Evolutionary conservation across 2,329 filamentous ascomycete genomes (phyloP).

Genomic region (Geoglossum cookeanum): DNA sequence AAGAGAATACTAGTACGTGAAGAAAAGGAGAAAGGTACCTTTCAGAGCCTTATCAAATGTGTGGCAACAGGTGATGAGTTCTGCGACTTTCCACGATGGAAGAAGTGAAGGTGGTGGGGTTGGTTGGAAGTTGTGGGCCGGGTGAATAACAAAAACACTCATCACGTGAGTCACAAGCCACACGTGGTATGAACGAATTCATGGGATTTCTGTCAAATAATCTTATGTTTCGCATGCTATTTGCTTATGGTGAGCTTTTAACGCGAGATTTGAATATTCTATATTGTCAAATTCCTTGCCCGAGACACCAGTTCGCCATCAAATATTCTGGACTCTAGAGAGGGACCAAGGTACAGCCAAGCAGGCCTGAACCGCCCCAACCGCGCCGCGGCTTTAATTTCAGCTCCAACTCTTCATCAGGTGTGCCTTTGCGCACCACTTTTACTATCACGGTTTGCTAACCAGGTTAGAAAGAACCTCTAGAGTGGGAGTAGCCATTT

Average conservation of each 20-base stretch:
- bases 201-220: too few species aligned
- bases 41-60: background rate
- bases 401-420: slow-evolving; percentile 41
- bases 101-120: background rate
- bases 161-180: background rate
- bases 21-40: background rate
- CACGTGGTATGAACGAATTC: background rate
- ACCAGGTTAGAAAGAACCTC: slow-evolving; percentile 6
- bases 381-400: slow-evolving; percentile 55
- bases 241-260: too few species aligned
- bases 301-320: background rate
- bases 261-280: too few species aligned
- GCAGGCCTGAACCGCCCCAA: slow-evolving; percentile 78
- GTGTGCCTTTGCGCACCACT: slow-evolving; percentile 31
- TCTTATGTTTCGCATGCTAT: too few species aligned
- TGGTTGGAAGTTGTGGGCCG: background rate
- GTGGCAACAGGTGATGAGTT: background rate
- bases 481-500: background rate
- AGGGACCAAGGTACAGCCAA: slow-evolving; percentile 81
- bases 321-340: background rate
- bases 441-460: slow-evolving; percentile 55
- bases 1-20: background rate
- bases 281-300: background rate
- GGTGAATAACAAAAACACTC: background rate
- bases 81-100: background rate